A percentile compares a stretch with the other conserved stretches of the same genome.
These are phyloP conservation scores for Endoconidiophora polonica DNA, from an alignment of 2,329 filamentous ascomycete genomes.

Conservation along the genomic window DNA sequence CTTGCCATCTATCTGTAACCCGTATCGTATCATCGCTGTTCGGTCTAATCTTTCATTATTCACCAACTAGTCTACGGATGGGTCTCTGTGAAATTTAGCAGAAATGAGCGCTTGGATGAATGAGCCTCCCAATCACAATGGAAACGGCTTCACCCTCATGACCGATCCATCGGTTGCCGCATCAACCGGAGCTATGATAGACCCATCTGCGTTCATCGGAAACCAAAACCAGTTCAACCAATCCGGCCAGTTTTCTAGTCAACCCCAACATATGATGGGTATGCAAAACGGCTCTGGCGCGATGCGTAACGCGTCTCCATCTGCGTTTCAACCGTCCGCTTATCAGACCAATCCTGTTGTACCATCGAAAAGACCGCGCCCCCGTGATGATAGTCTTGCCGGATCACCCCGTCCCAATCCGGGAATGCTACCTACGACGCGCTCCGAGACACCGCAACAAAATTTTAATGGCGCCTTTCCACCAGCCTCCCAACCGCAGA, in stretches of 20 bases:
- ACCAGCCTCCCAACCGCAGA: constrained; percentile 3
- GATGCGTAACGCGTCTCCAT: constrained; percentile 68
- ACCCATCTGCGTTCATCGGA: constrained; percentile 44
- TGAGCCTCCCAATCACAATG: constrained; percentile 54
- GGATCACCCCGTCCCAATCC: constrained; percentile 65
- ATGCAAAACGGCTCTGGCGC: constrained; percentile 31
- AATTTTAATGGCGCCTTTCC: constrained; percentile 15
- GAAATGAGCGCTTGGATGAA: constrained; percentile 56
- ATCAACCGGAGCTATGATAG: constrained; percentile 39
- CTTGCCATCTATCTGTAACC: too few relatives aligned
- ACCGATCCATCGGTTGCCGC: constrained; percentile 38
- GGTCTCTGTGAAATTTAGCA: not conserved
- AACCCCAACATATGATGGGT: constrained; percentile 19
- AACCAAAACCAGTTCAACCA: constrained; percentile 40
- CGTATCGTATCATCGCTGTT: too few relatives aligned
- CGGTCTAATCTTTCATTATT: too few relatives aligned
- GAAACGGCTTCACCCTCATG: constrained; percentile 49
- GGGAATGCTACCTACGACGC: constrained; percentile 60
- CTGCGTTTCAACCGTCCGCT: constrained; percentile 51
- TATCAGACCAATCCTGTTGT: constrained; percentile 78
- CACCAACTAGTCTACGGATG: too few relatives aligned
- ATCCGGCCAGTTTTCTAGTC: constrained; percentile 38
- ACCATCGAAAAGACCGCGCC: constrained; percentile 73
- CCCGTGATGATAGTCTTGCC: constrained; percentile 67
- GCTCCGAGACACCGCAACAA: constrained; percentile 83